Conservation (phyloP, 805 yeast species). For the Martiniozyma abietophila region DNA sequence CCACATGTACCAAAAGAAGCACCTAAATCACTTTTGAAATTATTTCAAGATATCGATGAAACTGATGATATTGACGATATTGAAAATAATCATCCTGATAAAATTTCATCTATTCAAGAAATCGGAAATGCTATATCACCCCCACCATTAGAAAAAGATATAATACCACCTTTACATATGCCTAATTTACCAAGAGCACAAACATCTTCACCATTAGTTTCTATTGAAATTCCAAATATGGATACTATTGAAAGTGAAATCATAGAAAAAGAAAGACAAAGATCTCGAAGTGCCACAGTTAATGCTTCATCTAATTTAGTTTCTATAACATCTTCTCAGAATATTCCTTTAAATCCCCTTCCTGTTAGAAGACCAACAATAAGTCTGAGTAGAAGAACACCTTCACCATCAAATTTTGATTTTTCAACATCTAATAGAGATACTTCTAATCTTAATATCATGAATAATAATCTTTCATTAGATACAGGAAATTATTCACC, state of each 20-base stretch:
- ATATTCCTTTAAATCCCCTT: constrained; percentile 13
- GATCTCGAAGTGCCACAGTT: constrained; percentile 26
- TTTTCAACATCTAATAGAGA: constrained; percentile 10
- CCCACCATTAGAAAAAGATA: constrained; percentile 2
- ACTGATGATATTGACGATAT: constrained; percentile 20
- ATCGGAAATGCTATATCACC: constrained; percentile 1
- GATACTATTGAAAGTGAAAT: constrained; percentile 22
- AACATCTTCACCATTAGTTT: constrained; percentile 41
- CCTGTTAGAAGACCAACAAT: constrained; percentile 28
- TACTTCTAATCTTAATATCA: constrained; percentile 25
- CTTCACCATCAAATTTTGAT: constrained; percentile 37
- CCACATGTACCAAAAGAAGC: constrained; percentile 50
- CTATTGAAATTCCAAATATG: constrained; percentile 64
- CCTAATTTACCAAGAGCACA: constrained; percentile 4
- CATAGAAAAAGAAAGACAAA: constrained; percentile 13
- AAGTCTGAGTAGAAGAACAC: constrained; percentile 31
- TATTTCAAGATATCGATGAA: constrained; percentile 50
- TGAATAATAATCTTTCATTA: too few relatives aligned
- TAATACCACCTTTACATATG: constrained; percentile 1
- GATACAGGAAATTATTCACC: too few relatives aligned
- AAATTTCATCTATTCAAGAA: background rate
- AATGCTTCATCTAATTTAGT: too few relatives aligned
- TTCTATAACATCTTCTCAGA: constrained; percentile 1
- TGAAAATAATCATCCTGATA: background rate
- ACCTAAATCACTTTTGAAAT: constrained; percentile 61